Conservation (phyloP, 768 basidiomycete species). For the Sporobolomyces phaffii region DNA sequence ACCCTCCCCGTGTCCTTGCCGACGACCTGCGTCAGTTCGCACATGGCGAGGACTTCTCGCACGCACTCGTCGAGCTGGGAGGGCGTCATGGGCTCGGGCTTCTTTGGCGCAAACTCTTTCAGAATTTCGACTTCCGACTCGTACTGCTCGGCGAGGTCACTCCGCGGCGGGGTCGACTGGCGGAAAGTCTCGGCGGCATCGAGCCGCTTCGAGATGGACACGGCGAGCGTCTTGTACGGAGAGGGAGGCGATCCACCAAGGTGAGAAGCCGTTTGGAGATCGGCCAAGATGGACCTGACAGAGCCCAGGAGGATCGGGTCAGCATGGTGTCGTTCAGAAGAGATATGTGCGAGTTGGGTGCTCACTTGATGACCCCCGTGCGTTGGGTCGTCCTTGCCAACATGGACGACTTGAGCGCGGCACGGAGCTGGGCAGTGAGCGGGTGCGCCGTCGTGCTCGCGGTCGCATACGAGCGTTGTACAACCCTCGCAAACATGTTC, state of each 20-base stretch:
- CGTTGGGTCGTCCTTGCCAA: conserved; percentile 3
- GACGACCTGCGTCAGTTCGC: conserved; percentile 16
- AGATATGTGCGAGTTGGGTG: not conserved
- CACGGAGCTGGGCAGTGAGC: conserved; percentile 13
- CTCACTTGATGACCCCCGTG: conserved; percentile 21
- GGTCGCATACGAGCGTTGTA: conserved; percentile 1
- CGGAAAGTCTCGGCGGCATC: conserved; percentile 29
- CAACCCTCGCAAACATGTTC: not conserved
- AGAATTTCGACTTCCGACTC: conserved; percentile 8
- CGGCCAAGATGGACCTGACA: conserved; percentile 29
- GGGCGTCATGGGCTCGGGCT: not conserved
- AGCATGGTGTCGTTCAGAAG: too few relatives aligned
- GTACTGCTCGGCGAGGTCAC: conserved; percentile 31
- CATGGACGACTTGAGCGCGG: conserved; percentile 28
- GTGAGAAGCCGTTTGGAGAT: conserved; percentile 26
- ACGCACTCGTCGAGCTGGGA: conserved; percentile 17
- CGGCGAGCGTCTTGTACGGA: conserved; percentile 18
- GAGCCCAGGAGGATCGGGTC: not conserved
- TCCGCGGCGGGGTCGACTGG: conserved; percentile 5
- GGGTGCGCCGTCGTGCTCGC: conserved; percentile 5
- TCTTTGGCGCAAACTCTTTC: conserved; percentile 17
- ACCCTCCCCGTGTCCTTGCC: conserved; percentile 30
- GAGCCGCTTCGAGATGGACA: conserved; percentile 23
- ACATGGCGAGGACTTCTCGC: not conserved
- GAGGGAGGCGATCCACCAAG: conserved; percentile 19